Evolutionary conservation across 139 green algal species (phyloP).

Genomic region (Medakamo hakoo): DNA sequence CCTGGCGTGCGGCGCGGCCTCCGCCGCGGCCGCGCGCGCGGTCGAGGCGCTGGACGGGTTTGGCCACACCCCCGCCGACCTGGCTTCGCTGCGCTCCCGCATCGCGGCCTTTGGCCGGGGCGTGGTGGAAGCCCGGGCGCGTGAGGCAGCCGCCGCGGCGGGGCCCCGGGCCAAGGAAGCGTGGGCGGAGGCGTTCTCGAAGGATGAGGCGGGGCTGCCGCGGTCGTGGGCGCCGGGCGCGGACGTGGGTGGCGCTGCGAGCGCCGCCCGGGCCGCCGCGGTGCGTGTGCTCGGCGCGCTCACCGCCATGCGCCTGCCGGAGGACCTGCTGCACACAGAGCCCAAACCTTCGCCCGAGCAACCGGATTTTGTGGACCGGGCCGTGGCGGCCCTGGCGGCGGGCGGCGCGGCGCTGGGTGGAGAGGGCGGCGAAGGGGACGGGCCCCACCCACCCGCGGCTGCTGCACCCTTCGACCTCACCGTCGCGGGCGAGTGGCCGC

Average conservation of each 20-base stretch:
- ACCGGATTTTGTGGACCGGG: slow-evolving; percentile 13
- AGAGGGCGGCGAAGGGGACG: neutral
- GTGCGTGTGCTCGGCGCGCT: slow-evolving; percentile 54
- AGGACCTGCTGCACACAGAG: too few species aligned
- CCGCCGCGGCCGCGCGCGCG: slow-evolving; percentile 1
- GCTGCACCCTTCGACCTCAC: slow-evolving; percentile 24
- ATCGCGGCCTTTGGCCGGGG: slow-evolving; percentile 9
- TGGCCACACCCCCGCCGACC: slow-evolving; percentile 18
- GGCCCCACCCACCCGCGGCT: neutral
- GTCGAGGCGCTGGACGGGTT: slow-evolving; percentile 26
- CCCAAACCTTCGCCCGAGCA: slow-evolving; percentile 3
- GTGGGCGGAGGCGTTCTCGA: slow-evolving; percentile 53
- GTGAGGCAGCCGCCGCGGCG: slow-evolving; percentile 56
- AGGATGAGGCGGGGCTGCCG: slow-evolving; percentile 51
- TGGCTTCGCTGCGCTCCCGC: slow-evolving; percentile 6
- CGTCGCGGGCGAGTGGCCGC: slow-evolving; percentile 32
- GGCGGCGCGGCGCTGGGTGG: neutral
- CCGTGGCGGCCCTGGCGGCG: slow-evolving; percentile 21
- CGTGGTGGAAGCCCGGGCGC: slow-evolving; percentile 23
- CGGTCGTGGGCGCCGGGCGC: slow-evolving; percentile 51
- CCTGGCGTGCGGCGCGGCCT: slow-evolving; percentile 4
- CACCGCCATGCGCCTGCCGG: slow-evolving; percentile 13
- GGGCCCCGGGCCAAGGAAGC: slow-evolving; percentile 59
- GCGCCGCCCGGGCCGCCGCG: slow-evolving; percentile 35
- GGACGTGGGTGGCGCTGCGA: slow-evolving; percentile 45